Evolutionary conservation across 352 stramenopile genomes (phyloP).

Genomic region (Hyaloperonospora arabidopsidis): DNA sequence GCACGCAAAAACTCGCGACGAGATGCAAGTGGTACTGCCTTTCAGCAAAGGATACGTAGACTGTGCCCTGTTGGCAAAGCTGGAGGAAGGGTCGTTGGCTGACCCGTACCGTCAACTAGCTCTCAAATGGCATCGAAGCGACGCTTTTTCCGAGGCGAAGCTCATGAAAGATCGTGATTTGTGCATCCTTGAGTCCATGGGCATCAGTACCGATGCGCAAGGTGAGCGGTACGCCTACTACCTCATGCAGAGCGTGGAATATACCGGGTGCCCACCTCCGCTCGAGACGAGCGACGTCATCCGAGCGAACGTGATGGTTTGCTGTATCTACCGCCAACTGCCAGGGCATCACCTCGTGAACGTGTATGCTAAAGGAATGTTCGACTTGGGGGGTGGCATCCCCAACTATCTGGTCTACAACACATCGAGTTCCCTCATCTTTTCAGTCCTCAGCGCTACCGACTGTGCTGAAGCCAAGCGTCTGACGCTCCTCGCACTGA

Average conservation of each 20-base stretch:
- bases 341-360: conserved; percentile 23
- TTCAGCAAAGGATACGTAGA: conserved; percentile 37
- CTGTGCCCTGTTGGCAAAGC: conserved; percentile 33
- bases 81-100: conserved; percentile 29
- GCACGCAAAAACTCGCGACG: conserved; percentile 39
- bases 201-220: conserved; percentile 27
- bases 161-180: conserved; percentile 43
- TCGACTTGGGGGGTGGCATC: conserved; percentile 40
- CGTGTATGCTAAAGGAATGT: conserved; percentile 49
- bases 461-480: conserved; percentile 36
- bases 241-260: conserved; percentile 45
- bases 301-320: conserved; percentile 45
- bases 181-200: conserved; percentile 45
- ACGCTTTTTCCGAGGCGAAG: conserved; percentile 22
- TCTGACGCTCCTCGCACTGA: conserved; percentile 30
- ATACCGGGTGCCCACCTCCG: conserved; percentile 29
- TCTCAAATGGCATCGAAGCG: conserved; percentile 41
- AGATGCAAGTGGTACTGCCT: conserved; percentile 37
- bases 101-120: conserved; percentile 46
- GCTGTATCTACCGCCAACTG: conserved; percentile 48
- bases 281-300: conserved; percentile 27
- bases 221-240: conserved; percentile 39
- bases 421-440: conserved; percentile 34
- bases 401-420: conserved; percentile 37
- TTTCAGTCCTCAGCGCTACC: conserved; percentile 25